These are phyloP conservation scores for Elongisporangium anandrum DNA, from an alignment of 352 stramenopile genomes.

Conservation along the genomic window DNA sequence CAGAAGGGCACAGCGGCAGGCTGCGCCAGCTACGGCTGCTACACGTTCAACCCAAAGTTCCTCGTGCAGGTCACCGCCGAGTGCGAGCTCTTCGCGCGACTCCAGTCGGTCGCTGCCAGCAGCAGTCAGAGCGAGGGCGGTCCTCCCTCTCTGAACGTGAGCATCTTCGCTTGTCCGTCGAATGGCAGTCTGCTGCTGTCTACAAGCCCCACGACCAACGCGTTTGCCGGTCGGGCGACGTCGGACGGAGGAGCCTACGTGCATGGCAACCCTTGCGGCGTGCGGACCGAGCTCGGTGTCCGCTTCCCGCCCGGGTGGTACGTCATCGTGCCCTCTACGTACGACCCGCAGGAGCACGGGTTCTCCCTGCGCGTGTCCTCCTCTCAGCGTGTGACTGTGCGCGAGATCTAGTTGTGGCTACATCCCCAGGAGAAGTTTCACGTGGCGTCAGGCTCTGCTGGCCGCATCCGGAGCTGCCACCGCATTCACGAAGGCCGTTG, in stretches of 20 bases:
- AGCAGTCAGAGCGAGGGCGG: conserved; percentile 2
- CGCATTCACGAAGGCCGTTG: background rate
- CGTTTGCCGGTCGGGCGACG: conserved; percentile 36
- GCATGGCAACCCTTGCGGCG: conserved; percentile 45
- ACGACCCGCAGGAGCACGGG: conserved; percentile 46
- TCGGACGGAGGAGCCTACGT: conserved; percentile 59
- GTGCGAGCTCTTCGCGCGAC: conserved; percentile 47
- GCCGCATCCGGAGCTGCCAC: background rate
- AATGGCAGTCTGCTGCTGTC: conserved; percentile 55
- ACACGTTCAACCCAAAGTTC: conserved; percentile 80
- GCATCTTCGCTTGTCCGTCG: conserved; percentile 58
- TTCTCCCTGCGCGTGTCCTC: conserved; percentile 64
- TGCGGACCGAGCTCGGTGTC: conserved; percentile 28
- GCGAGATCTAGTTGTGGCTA: conserved; percentile 17
- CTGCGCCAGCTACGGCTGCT: conserved; percentile 77
- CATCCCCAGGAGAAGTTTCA: background rate
- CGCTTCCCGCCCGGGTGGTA: conserved; percentile 55
- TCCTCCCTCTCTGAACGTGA: conserved; percentile 63
- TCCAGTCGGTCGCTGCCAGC: conserved; percentile 15
- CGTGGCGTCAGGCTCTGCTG: background rate
- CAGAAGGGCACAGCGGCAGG: conserved; percentile 55
- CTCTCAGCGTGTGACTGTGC: conserved; percentile 33
- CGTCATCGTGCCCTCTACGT: conserved; percentile 72
- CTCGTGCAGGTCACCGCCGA: conserved; percentile 53
- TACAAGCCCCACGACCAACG: conserved; percentile 42